phyloP scores from a whole-genome alignment of 495 filamentous ascomycete genomes.

The Daldinia bambusicola region DNA sequence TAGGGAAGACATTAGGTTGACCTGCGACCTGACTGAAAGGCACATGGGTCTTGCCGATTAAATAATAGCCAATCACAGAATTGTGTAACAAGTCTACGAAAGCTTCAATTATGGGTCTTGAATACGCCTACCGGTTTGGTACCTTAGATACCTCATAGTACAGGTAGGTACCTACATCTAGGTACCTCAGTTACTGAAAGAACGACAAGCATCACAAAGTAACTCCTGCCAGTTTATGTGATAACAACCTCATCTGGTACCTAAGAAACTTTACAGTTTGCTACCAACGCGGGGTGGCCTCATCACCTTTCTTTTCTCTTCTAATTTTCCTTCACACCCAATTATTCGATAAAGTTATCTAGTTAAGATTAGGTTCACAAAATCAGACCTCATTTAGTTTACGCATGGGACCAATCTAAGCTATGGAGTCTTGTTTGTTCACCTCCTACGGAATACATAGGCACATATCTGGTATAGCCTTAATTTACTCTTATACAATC shows the following conservation, averaged over 20 bases:
- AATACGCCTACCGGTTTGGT: neutral
- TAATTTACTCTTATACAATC: neutral
- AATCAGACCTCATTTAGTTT: neutral
- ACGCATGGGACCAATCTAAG: conserved; percentile 1
- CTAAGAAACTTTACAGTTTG: conserved; percentile 4
- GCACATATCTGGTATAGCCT: neutral
- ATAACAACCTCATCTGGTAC: conserved; percentile 2
- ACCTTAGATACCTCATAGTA: too few relatives aligned
- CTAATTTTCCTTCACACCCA: neutral
- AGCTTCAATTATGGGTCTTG: conserved; percentile 34
- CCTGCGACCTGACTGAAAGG: too few relatives aligned
- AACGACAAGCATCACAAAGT: neutral
- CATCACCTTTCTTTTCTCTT: neutral
- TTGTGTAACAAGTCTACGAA: conserved; percentile 7
- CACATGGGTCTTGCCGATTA: conserved; percentile 1
- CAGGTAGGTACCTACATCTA: too few relatives aligned
- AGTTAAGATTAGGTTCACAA: neutral
- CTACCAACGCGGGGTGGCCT: neutral
- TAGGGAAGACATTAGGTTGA: too few relatives aligned
- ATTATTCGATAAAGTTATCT: neutral
- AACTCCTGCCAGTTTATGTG: neutral
- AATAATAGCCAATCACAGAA: conserved; percentile 12
- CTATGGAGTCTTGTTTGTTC: neutral
- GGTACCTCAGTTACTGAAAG: too few relatives aligned
- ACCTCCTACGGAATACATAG: neutral